These are phyloP conservation scores for Aspergillus conjunctus DNA, from an alignment of 495 filamentous ascomycete species.

Conservation along the genomic window DNA sequence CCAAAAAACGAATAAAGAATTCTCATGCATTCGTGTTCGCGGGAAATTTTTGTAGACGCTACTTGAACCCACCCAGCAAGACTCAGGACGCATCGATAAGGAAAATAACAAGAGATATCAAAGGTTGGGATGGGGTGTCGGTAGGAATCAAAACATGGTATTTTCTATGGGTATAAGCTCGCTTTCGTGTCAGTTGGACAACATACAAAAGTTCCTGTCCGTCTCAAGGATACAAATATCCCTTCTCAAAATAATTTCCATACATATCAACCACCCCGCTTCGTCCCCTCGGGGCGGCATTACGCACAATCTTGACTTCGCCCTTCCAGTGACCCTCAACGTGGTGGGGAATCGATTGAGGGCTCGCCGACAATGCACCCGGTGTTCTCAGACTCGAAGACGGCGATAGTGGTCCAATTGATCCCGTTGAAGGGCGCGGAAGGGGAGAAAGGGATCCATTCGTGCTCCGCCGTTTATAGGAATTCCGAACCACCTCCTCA, in stretches of 20 bases:
- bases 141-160: no score
- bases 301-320: slow-evolving; percentile 54
- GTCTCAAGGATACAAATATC: slow-evolving; percentile 51
- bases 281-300: slow-evolving; percentile 44
- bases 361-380: slow-evolving; percentile 21
- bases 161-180: background rate
- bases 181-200: no score
- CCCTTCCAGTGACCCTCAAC: slow-evolving; percentile 58
- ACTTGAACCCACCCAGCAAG: no score
- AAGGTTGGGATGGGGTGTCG: background rate
- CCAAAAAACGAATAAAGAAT: slow-evolving; percentile 20
- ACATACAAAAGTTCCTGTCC: no score
- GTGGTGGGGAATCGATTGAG: slow-evolving; percentile 35
- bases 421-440: slow-evolving; percentile 19
- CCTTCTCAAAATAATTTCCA: slow-evolving; percentile 58
- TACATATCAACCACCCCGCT: slow-evolving; percentile 54
- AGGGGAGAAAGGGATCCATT: slow-evolving; percentile 24
- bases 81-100: no score
- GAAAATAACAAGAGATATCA: background rate
- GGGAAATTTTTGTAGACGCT: no score
- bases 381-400: slow-evolving; percentile 15
- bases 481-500: slow-evolving; percentile 38
- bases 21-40: background rate
- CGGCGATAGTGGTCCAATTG: slow-evolving; percentile 15
- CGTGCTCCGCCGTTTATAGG: slow-evolving; percentile 33